A percentile compares a stretch with the other conserved stretches of the same genome.
Conservation (phyloP, 768 basidiomycete genomes). For the Rhodosporidiobolus odoratus region DNA sequence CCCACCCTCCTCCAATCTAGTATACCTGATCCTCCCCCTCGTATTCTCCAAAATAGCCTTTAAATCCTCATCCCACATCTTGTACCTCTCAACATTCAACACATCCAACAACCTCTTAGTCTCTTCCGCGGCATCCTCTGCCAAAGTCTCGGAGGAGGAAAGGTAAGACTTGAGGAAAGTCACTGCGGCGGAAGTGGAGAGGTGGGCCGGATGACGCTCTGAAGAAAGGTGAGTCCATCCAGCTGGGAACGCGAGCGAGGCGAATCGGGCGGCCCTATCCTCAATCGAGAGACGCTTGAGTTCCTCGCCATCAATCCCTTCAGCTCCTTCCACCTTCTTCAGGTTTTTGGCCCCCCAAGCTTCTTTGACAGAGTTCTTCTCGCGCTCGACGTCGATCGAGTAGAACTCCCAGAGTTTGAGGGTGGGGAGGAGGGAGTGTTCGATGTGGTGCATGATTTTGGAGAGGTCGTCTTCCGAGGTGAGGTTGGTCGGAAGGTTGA, state of each 20-base stretch:
- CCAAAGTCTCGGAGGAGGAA: conserved; percentile 49
- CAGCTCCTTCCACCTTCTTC: conserved; percentile 60
- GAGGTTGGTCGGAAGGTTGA: conserved; percentile 67
- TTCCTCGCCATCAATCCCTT: conserved; percentile 52
- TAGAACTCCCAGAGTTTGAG: conserved; percentile 91
- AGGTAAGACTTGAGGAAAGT: conserved; percentile 65
- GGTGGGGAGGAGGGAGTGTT: conserved; percentile 54
- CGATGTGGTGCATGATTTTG: conserved; percentile 60
- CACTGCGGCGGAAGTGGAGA: conserved; percentile 63
- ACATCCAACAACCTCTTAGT: conserved; percentile 78
- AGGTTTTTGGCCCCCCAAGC: conserved; percentile 50
- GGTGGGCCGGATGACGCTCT: conserved; percentile 59
- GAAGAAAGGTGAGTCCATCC: conserved; percentile 37
- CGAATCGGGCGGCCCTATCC: conserved; percentile 51
- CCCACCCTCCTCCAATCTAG: conserved; percentile 72
- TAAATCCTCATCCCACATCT: conserved; percentile 69
- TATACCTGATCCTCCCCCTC: conserved; percentile 70
- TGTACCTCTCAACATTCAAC: conserved; percentile 80
- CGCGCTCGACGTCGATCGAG: conserved; percentile 66
- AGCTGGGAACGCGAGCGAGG: conserved; percentile 24
- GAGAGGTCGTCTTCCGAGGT: conserved; percentile 64
- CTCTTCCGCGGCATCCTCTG: conserved; percentile 58
- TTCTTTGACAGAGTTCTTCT: conserved; percentile 58
- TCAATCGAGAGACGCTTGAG: conserved; percentile 54
- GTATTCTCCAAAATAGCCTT: conserved; percentile 67